A percentile compares a stretch with the other conserved stretches of the same genome.
phyloP scores from a whole-genome alignment of 2,329 filamentous ascomycete genomes.

The Xylaria multiplex region DNA sequence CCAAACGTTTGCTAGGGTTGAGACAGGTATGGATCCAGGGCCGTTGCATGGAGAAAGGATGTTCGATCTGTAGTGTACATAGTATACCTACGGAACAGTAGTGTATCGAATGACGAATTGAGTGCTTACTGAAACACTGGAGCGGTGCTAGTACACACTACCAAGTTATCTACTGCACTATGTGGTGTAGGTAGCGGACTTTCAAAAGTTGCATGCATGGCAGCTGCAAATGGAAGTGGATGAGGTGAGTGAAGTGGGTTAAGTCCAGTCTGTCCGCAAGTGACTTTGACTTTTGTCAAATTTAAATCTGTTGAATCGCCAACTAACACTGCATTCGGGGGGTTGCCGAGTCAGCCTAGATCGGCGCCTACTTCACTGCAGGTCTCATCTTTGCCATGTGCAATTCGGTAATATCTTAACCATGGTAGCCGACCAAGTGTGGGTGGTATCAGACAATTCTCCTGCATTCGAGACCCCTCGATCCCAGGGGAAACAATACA shows the following conservation, averaged over 20 bases:
- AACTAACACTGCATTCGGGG: no score
- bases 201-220: no score
- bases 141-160: neutral
- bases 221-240: no score
- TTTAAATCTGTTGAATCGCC: no score
- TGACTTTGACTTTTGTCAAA: no score
- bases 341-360: neutral
- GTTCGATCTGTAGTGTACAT: constrained; percentile 1
- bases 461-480: neutral
- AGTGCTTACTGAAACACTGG: constrained; percentile 7
- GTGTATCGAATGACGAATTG: neutral
- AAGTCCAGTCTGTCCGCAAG: no score
- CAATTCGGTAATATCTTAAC: constrained; percentile 10
- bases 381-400: constrained; percentile 18
- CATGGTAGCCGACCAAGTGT: neutral
- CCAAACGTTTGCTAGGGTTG: constrained; percentile 6
- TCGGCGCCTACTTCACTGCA: neutral
- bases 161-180: no score
- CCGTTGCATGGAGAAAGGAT: neutral
- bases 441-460: constrained; percentile 10
- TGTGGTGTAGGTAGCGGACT: no score
- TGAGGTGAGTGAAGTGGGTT: no score
- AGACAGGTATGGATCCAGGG: neutral
- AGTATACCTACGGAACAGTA: neutral
- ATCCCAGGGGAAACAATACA: constrained; percentile 3